Percentiles rank a stretch among this genome's conserved stretches.
These are phyloP conservation scores for Smallanthus sonchifolius DNA, from an alignment of 129 eudicot genomes.

Conservation along the genomic window DNA sequence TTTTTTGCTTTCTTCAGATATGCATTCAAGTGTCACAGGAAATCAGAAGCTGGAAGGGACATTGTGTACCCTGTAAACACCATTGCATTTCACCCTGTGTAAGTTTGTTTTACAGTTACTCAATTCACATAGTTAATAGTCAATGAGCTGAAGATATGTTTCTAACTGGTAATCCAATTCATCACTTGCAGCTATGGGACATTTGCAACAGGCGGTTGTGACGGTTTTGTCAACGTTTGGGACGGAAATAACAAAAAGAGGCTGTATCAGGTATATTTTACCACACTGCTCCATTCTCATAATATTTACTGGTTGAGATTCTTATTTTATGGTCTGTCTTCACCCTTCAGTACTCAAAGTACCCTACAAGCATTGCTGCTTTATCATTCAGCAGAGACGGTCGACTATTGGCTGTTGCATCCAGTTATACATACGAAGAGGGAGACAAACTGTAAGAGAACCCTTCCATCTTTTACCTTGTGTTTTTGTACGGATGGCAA, in stretches of 20 bases:
- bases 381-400: conserved; percentile 96
- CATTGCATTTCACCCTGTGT: conserved; percentile 94
- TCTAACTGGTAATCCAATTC: background rate
- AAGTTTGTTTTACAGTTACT: conserved; percentile 25
- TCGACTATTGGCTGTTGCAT: conserved; percentile 79
- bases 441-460: conserved; percentile 75
- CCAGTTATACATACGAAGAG: conserved; percentile 91
- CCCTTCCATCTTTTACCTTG: background rate
- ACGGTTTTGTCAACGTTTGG: conserved; percentile 93
- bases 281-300: background rate
- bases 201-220: conserved; percentile 95
- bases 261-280: conserved; percentile 64
- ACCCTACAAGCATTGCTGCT: conserved; percentile 85
- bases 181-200: conserved; percentile 75
- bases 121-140: background rate
- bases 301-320: background rate
- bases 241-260: conserved; percentile 97
- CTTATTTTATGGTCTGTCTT: background rate
- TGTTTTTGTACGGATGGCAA: no score
- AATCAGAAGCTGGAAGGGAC: conserved; percentile 88
- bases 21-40: conserved; percentile 94
- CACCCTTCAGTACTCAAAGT: conserved; percentile 73
- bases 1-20: conserved; percentile 41
- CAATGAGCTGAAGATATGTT: background rate
- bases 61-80: conserved; percentile 90